phyloP scores from a whole-genome alignment of 805 yeast species.

The Candida maesae region DNA sequence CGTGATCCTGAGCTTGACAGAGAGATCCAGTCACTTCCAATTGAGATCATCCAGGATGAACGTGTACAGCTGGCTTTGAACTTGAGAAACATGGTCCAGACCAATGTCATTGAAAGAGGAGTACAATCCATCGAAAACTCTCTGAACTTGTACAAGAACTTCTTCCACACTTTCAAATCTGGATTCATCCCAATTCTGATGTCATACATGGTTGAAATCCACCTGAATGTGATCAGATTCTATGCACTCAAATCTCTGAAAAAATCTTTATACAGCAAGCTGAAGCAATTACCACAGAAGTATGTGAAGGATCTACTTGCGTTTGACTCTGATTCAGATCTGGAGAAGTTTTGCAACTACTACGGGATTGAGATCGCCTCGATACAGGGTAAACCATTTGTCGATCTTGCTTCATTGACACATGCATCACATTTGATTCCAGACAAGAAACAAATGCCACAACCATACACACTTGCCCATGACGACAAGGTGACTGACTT shows the following conservation, averaged over 20 bases:
- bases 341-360: constrained; percentile 54
- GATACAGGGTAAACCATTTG: constrained; percentile 32
- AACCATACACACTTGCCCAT: constrained; percentile 41
- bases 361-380: constrained; percentile 49
- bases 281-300: constrained; percentile 56
- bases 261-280: constrained; percentile 62
- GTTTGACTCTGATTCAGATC: constrained; percentile 57
- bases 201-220: constrained; percentile 73
- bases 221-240: constrained; percentile 74
- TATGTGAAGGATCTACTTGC: constrained; percentile 52
- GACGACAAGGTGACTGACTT: constrained; percentile 35
- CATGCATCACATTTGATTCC: constrained; percentile 33
- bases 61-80: constrained; percentile 68
- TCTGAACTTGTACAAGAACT: constrained; percentile 53
- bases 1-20: constrained; percentile 84
- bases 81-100: constrained; percentile 62
- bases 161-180: constrained; percentile 54
- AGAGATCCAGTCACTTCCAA: constrained; percentile 66
- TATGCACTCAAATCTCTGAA: constrained; percentile 67
- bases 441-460: constrained; percentile 41
- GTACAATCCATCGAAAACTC: constrained; percentile 51
- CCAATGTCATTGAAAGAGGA: constrained; percentile 54
- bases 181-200: constrained; percentile 60
- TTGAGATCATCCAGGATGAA: constrained; percentile 45
- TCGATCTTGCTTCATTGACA: constrained; percentile 42